A percentile compares a stretch with the other conserved stretches of the same genome.
These are phyloP conservation scores for Solanum sejunctum DNA, from an alignment of 257 asterid species.

Conservation along the genomic window DNA sequence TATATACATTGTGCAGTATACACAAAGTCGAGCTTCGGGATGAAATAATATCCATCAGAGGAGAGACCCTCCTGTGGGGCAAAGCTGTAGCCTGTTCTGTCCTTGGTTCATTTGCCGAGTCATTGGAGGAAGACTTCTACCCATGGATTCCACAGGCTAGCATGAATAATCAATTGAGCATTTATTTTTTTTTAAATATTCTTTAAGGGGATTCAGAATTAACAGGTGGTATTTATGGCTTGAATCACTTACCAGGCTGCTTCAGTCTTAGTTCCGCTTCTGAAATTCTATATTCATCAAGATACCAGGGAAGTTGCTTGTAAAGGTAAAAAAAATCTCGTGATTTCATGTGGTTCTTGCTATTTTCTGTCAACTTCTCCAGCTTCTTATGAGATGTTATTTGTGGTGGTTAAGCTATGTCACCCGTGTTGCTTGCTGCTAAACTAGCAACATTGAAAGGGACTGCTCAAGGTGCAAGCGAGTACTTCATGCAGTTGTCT, in stretches of 20 bases:
- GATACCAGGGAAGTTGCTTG: constrained; percentile 85
- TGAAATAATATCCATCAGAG: neutral
- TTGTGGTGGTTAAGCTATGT: constrained; percentile 59
- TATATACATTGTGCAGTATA: neutral
- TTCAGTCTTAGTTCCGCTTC: constrained; percentile 76
- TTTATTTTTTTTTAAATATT: neutral
- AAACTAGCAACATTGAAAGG: constrained; percentile 82
- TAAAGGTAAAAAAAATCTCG: constrained; percentile 37
- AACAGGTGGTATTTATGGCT: neutral
- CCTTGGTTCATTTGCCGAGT: constrained; percentile 84
- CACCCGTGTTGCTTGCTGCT: constrained; percentile 71
- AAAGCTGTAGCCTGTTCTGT: constrained; percentile 69
- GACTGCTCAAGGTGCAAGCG: constrained; percentile 63
- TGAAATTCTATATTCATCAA: constrained; percentile 78
- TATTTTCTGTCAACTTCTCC: neutral
- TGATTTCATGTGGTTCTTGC: neutral
- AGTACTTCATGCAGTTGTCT: constrained; percentile 62
- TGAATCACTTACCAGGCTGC: constrained; percentile 50
- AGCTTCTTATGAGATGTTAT: constrained; percentile 8
- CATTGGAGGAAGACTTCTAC: constrained; percentile 3
- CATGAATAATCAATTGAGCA: neutral
- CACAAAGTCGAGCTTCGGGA: neutral
- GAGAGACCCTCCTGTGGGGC: neutral
- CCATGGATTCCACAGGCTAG: neutral
- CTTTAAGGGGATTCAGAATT: neutral